Evolutionary conservation across 768 basidiomycete species (phyloP).

Genomic region (Pholiota molesta): DNA sequence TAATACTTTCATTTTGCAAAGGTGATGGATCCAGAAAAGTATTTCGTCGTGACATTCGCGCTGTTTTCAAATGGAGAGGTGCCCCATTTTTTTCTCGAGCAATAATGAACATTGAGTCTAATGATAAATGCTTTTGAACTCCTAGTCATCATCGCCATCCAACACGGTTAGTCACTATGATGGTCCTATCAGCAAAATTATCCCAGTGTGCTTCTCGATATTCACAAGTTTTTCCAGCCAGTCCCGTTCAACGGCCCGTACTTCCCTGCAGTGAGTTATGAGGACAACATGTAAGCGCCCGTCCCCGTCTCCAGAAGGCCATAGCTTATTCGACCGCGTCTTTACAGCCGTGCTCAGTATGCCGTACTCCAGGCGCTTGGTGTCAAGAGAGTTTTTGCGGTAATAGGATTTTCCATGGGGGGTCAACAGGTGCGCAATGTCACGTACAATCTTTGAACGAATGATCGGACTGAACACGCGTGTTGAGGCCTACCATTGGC

Average conservation of each 20-base stretch:
- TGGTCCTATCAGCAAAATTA: no score
- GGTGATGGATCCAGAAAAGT: conserved; percentile 53
- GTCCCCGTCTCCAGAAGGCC: neutral
- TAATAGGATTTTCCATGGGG: conserved; percentile 64
- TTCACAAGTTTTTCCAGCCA: conserved; percentile 36
- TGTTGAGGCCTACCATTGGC: conserved; percentile 51
- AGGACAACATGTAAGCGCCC: conserved; percentile 56
- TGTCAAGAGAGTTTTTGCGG: conserved; percentile 46
- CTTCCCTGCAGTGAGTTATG: conserved; percentile 58
- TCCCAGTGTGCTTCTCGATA: neutral
- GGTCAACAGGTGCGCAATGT: conserved; percentile 43
- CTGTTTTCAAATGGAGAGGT: conserved; percentile 65
- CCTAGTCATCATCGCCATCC: conserved; percentile 62
- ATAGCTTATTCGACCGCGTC: neutral
- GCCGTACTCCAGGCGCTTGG: conserved; percentile 53
- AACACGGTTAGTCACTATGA: conserved; percentile 45
- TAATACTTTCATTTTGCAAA: conserved; percentile 17
- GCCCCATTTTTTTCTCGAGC: conserved; percentile 8
- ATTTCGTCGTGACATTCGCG: conserved; percentile 58
- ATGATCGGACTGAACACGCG: no score
- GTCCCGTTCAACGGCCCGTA: conserved; percentile 60
- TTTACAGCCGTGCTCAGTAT: conserved; percentile 53
- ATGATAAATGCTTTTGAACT: neutral
- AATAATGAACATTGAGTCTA: no score
- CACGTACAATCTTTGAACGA: neutral